Evolutionary conservation across 2,329 filamentous ascomycete species (phyloP).

Genomic region (Apiospora hydei): DNA sequence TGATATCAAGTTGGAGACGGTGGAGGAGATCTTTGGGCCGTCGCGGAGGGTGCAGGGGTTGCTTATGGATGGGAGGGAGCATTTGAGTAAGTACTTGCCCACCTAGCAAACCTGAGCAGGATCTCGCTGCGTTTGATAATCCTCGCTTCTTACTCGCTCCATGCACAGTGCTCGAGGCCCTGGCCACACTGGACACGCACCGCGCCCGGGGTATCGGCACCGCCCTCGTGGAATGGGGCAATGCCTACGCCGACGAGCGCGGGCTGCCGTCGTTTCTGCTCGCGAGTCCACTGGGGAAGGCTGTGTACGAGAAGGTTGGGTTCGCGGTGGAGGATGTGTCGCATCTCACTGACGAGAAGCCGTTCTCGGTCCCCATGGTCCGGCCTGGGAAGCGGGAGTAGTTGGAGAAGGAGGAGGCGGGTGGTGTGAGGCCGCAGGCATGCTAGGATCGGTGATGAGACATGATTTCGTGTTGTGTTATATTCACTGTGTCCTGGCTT

Average conservation of each 20-base stretch:
- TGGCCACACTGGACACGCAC: conserved; percentile 27
- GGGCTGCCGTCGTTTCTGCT: conserved; percentile 30
- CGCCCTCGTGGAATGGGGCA: conserved; percentile 30
- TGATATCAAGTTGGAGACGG: conserved; percentile 25
- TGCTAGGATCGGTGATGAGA: no score
- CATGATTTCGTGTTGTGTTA: no score
- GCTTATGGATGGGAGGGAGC: conserved; percentile 26
- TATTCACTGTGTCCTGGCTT: no score
- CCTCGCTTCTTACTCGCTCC: neutral
- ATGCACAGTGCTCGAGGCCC: conserved; percentile 28
- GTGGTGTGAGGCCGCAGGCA: no score
- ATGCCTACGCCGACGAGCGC: conserved; percentile 29
- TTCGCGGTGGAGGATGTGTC: conserved; percentile 29
- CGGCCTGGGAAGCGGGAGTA: conserved; percentile 24
- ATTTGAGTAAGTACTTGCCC: conserved; percentile 27
- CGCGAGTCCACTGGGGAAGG: conserved; percentile 27
- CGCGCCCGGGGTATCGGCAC: conserved; percentile 29
- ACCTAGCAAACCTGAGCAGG: no score
- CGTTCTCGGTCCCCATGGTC: conserved; percentile 26
- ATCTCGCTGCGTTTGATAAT: no score
- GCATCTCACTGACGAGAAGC: conserved; percentile 23
- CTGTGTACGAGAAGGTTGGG: conserved; percentile 30
- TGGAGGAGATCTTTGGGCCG: conserved; percentile 26
- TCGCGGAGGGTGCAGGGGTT: conserved; percentile 27
- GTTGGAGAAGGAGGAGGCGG: no score